phyloP scores from a whole-genome alignment of 2,329 filamentous ascomycete species.

The Epichloe sylvatica region DNA sequence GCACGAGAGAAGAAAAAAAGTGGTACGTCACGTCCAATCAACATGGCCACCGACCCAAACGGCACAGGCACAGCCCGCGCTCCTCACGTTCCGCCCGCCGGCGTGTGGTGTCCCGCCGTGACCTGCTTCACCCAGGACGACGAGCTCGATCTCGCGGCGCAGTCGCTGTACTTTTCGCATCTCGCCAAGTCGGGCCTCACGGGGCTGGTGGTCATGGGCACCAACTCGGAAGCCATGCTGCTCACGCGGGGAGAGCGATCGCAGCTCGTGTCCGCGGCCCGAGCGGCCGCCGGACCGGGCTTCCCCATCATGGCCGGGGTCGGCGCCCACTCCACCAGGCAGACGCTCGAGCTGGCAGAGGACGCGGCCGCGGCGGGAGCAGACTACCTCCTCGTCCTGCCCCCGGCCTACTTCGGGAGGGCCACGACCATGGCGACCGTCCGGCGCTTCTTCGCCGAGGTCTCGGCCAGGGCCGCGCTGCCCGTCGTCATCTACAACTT shows the following conservation, averaged over 20 bases:
- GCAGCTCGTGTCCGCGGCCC: constrained; percentile 43
- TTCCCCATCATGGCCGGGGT: constrained; percentile 72
- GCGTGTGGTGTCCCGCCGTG: constrained; percentile 37
- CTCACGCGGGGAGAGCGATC: constrained; percentile 45
- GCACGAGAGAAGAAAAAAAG: too few species aligned
- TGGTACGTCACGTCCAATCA: neutral
- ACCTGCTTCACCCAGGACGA: constrained; percentile 40
- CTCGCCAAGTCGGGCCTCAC: constrained; percentile 35
- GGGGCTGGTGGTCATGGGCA: constrained; percentile 40
- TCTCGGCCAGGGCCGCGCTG: constrained; percentile 45
- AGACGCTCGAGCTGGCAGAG: constrained; percentile 43
- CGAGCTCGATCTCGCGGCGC: constrained; percentile 31
- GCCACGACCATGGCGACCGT: constrained; percentile 27
- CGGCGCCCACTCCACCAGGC: constrained; percentile 48
- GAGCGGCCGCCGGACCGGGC: constrained; percentile 68
- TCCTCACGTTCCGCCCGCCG: constrained; percentile 17
- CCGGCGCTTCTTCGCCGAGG: constrained; percentile 13
- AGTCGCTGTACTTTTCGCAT: constrained; percentile 37
- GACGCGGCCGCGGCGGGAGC: constrained; percentile 32
- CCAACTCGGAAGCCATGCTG: constrained; percentile 42
- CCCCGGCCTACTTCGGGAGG: constrained; percentile 21
- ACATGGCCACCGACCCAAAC: neutral
- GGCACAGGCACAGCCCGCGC: constrained; percentile 8
- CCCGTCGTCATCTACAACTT: constrained; percentile 63
- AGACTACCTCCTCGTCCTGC: constrained; percentile 14